Conservation (phyloP, 768 basidiomycete genomes). For the Fistulinella prunicolor region DNA sequence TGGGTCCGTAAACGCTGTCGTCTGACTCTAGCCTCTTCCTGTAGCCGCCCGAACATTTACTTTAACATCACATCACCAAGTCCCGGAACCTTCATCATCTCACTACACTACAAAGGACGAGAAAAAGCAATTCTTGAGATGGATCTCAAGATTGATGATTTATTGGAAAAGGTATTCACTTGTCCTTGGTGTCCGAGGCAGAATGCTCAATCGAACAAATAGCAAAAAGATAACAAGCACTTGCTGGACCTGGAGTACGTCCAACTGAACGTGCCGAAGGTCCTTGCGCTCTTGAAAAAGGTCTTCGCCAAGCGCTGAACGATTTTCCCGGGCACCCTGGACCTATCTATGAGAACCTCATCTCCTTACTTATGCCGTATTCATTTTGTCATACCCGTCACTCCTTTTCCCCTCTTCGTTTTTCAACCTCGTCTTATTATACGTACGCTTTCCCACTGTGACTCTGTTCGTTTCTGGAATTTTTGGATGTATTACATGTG, state of each 20-base stretch:
- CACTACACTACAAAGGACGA: constrained; percentile 96
- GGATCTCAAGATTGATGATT: constrained; percentile 98
- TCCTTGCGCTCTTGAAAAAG: constrained; percentile 88
- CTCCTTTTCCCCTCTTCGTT: constrained; percentile 17
- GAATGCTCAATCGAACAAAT: constrained; percentile 18
- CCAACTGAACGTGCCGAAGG: constrained; percentile 94
- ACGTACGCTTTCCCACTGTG: constrained; percentile 20
- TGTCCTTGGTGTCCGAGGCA: not conserved
- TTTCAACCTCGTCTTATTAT: constrained; percentile 13
- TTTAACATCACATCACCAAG: constrained; percentile 98
- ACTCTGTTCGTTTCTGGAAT: constrained; percentile 29
- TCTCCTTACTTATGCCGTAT: constrained; percentile 35
- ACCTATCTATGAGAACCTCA: constrained; percentile 17
- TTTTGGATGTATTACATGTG: constrained; percentile 35
- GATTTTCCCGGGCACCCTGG: constrained; percentile 4
- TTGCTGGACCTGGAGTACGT: constrained; percentile 96
- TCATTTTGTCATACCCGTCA: constrained; percentile 32
- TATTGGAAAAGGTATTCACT: constrained; percentile 84
- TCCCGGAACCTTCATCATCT: constrained; percentile 98
- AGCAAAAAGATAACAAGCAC: constrained; percentile 99
- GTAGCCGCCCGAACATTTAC: constrained; percentile 94
- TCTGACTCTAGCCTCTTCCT: constrained; percentile 3
- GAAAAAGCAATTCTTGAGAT: constrained; percentile 99
- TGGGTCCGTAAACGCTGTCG: not conserved
- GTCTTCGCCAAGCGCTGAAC: constrained; percentile 84